A percentile compares a stretch with the other conserved stretches of the same genome.
These are phyloP conservation scores for Papilionanthe hybrid DNA, from an alignment of 116 monocot genomes.

Conservation along the genomic window DNA sequence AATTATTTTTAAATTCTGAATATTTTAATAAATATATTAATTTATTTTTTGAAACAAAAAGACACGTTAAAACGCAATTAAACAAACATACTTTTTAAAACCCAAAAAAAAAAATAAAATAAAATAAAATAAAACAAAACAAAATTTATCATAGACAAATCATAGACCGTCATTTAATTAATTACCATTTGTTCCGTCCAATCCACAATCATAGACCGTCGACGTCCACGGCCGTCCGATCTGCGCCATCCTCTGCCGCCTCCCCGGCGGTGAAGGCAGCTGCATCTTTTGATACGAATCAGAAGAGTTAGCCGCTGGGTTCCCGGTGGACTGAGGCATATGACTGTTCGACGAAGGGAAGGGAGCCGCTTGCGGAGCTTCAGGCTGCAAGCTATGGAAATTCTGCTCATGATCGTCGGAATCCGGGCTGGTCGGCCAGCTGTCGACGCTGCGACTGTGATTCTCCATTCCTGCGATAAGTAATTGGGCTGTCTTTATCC, in stretches of 20 bases:
- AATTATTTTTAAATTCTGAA: too few species aligned
- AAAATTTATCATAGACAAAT: too few species aligned
- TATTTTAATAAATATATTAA: too few species aligned
- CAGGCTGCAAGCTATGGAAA: slow-evolving; percentile 2
- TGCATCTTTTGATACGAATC: neutral
- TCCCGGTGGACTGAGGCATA: neutral
- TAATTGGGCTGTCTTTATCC: neutral
- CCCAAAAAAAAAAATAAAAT: too few species aligned
- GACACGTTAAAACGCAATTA: too few species aligned
- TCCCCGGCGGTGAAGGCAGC: slow-evolving; percentile 2
- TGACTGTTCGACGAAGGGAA: neutral
- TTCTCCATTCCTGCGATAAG: neutral
- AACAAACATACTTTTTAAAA: too few species aligned
- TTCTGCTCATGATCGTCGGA: neutral
- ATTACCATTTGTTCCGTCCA: neutral
- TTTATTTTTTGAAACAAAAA: too few species aligned
- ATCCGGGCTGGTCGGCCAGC: slow-evolving; percentile 7
- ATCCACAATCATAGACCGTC: slow-evolving; percentile 4
- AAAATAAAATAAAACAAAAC: too few species aligned
- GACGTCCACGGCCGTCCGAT: slow-evolving; percentile 4
- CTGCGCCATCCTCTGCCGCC: slow-evolving; percentile 8
- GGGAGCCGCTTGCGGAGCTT: neutral
- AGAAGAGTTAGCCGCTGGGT: neutral
- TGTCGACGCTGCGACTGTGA: neutral
- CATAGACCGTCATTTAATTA: neutral